Conservation (phyloP, 305 asterid genomes). For the Ilex paraguariensis region DNA sequence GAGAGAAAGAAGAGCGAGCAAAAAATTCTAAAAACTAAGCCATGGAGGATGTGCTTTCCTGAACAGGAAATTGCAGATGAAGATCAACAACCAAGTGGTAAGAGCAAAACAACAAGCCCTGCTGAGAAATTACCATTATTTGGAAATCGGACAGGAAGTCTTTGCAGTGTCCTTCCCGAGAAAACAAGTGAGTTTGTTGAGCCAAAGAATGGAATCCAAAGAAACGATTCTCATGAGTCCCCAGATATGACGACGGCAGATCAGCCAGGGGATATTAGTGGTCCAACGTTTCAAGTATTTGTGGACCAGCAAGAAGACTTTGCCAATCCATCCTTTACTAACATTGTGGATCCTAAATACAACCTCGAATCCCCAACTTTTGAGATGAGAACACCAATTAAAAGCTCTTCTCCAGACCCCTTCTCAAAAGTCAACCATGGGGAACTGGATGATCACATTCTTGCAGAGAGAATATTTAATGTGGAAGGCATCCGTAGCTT, state of each 20-base stretch:
- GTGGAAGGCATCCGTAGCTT: constrained; percentile 39
- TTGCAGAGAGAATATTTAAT: constrained; percentile 26
- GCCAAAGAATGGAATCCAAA: constrained; percentile 32
- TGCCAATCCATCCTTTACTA: constrained; percentile 32
- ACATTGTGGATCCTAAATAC: constrained; percentile 22
- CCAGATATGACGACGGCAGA: constrained; percentile 29
- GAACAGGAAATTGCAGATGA: constrained; percentile 29
- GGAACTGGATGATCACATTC: constrained; percentile 34
- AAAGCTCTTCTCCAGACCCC: constrained; percentile 28
- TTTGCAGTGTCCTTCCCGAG: constrained; percentile 6
- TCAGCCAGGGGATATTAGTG: constrained; percentile 31
- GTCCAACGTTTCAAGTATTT: constrained; percentile 26
- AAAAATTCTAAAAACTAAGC: constrained; percentile 31
- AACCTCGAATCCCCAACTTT: constrained; percentile 32
- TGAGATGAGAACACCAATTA: constrained; percentile 28
- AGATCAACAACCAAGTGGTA: constrained; percentile 32
- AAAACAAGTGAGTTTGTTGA: constrained; percentile 25
- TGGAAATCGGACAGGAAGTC: constrained; percentile 23
- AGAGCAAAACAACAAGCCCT: constrained; percentile 29
- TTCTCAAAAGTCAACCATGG: constrained; percentile 28
- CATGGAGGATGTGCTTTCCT: constrained; percentile 18
- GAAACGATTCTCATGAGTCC: constrained; percentile 21
- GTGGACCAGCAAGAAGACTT: constrained; percentile 28
- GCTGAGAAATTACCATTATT: constrained; percentile 28
- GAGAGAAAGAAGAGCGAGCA: constrained; percentile 36